phyloP scores from a whole-genome alignment of 768 basidiomycete genomes.

The Leucocoprinus birnbaumii region DNA sequence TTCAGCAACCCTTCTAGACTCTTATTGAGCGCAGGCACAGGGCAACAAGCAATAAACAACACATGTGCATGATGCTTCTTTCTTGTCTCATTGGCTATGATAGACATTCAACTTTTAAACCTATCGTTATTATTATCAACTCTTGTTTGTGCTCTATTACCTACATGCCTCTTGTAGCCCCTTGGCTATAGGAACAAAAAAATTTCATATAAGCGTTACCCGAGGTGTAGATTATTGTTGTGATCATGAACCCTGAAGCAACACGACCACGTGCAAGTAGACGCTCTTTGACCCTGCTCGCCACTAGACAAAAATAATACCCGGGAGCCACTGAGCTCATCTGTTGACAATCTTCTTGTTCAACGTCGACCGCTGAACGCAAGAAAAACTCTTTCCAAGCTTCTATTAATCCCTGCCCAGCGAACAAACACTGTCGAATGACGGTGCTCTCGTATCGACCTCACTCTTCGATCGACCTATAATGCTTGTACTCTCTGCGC shows the following conservation, averaged over 20 bases:
- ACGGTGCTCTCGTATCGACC: not conserved
- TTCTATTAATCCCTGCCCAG: too few species aligned
- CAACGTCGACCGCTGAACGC: not conserved
- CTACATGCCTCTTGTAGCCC: too few species aligned
- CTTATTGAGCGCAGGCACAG: slow-evolving; percentile 6
- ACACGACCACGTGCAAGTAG: slow-evolving; percentile 6
- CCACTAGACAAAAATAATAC: too few species aligned
- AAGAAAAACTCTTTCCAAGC: not conserved
- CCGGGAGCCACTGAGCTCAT: not conserved
- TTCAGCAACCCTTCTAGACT: not conserved
- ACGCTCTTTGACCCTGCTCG: not conserved
- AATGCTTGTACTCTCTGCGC: slow-evolving; percentile 70
- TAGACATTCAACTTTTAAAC: not conserved
- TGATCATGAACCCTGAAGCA: not conserved
- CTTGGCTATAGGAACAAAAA: not conserved
- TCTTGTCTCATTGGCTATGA: not conserved
- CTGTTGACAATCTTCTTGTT: not conserved
- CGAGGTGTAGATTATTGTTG: not conserved
- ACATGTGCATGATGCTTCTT: not conserved
- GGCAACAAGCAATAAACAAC: slow-evolving; percentile 7
- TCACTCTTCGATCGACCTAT: not conserved
- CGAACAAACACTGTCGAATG: not conserved
- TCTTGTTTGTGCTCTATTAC: slow-evolving; percentile 4
- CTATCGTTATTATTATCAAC: slow-evolving; percentile 11
- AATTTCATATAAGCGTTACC: not conserved